Evolutionary conservation across 1,139 yeast species (phyloP), one percentile per base, ranked within the genome.

Genomic region (Suhomyces bolitotheri): DNA sequence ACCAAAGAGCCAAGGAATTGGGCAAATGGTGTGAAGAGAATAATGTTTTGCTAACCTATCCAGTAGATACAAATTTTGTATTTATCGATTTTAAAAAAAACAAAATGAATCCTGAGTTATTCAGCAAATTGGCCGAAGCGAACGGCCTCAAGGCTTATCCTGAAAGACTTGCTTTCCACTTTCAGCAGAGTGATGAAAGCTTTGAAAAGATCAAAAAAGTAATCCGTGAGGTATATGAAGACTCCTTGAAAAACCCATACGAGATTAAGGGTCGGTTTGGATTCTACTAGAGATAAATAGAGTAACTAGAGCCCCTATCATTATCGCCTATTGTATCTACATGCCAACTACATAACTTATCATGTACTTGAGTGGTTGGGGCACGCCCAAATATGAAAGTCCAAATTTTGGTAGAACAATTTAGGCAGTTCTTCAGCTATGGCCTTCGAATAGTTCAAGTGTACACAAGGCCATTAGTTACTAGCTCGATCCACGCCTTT

Each of bases 21-120:
- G 96, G 85, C 12, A 60, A 66, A 23, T 78, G 78, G 53, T 80
- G 88, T 51, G 57, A 66, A 16, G 66, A 68, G 34, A 56, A 72
- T 28, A 79, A 78, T 10, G 74, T 85, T 41, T 62, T 71, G 28
- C 64, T 86, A 45, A 82, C 77, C 52, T 72, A 80, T 17, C 97
- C 97, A 1, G 89, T 81, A 4, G 82, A 90, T 48, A 87, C 97
- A 8, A 89, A 83, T 58, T 87, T 90, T 61, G 90, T 89, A 21
- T 89, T 88, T 56, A 56, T 89, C 38, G 95, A 90, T 56, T 60
- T 78, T 33, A 71, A 66, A 47, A 67, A 68, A 27, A 77, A 78
- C 48, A 74, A 71, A 33, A 76, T 88, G 60, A 76, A 82, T 54
- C 78, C 82, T 12, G 73, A 64, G 19, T 66, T 71, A 31, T 66